Conservation (phyloP, 2,329 filamentous ascomycete genomes). For the Trichoderma endophyticum region DNA sequence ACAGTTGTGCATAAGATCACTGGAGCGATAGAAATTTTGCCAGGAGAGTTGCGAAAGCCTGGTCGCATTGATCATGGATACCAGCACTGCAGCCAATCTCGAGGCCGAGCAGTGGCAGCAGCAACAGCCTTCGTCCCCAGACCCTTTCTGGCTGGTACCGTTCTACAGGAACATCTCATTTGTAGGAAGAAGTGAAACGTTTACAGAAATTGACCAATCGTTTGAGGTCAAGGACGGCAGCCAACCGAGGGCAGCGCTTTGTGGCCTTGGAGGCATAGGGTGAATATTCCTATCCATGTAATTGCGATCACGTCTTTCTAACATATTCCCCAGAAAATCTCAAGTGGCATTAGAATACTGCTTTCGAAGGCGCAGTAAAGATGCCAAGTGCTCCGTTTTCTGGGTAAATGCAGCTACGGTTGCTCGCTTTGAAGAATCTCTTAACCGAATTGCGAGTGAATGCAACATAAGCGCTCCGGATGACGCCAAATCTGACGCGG, state of each 20-base stretch:
- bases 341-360: conserved; percentile 16
- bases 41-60: neutral
- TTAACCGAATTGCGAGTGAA: conserved; percentile 12
- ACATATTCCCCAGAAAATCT: neutral
- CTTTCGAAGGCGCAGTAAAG: neutral
- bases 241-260: conserved; percentile 14
- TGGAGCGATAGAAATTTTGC: neutral
- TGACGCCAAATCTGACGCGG: neutral
- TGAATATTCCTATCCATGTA: neutral
- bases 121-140: neutral
- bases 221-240: conserved; percentile 3
- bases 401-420: conserved; percentile 14
- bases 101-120: neutral
- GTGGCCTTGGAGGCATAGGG: conserved; percentile 16
- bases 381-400: conserved; percentile 6
- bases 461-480: neutral
- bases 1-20: neutral
- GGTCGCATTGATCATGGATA: neutral
- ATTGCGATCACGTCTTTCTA: neutral
- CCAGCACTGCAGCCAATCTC: neutral
- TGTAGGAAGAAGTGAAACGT: neutral
- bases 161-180: conserved; percentile 15
- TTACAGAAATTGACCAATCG: conserved; percentile 5
- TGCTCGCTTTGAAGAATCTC: conserved; percentile 17
- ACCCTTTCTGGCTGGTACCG: conserved; percentile 1